phyloP scores from a whole-genome alignment of 2,329 filamentous ascomycete species.

The Pseudogymnoascus sp. region DNA sequence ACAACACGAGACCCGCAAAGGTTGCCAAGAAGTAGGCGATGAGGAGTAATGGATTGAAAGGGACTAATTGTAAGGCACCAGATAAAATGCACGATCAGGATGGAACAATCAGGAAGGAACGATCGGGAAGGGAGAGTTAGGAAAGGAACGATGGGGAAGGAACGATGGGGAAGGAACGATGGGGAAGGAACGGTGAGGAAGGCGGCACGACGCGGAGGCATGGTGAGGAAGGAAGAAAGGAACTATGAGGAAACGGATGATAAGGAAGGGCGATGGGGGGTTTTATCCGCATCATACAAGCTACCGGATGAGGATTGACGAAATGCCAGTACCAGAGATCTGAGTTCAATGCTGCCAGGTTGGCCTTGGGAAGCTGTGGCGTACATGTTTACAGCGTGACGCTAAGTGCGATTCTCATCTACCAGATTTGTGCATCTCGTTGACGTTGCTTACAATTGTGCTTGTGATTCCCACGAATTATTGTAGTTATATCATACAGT shows the following conservation, averaged over 20 bases:
- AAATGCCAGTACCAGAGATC: not conserved
- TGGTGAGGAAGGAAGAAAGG: not conserved
- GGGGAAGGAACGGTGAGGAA: not conserved
- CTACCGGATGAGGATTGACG: not conserved
- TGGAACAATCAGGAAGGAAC: not conserved
- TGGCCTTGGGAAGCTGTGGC: not conserved
- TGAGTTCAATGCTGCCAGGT: not conserved
- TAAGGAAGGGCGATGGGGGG: not conserved
- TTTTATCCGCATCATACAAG: not conserved
- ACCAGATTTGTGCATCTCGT: not conserved
- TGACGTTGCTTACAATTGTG: not conserved
- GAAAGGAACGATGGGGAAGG: not conserved
- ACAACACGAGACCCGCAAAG: no score
- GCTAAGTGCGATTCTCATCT: not conserved
- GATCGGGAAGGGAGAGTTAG: not conserved
- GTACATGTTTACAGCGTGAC: no score
- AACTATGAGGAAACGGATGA: not conserved
- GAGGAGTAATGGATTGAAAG: no score
- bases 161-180: not conserved
- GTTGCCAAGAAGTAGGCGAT: no score
- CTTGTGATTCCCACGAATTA: not conserved
- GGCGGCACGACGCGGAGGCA: not conserved
- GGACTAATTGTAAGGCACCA: no score
- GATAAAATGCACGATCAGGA: no score
- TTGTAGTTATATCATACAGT: not conserved